Evolutionary conservation across 805 yeast genomes (phyloP).

Genomic region (Starmerella stigmatis): DNA sequence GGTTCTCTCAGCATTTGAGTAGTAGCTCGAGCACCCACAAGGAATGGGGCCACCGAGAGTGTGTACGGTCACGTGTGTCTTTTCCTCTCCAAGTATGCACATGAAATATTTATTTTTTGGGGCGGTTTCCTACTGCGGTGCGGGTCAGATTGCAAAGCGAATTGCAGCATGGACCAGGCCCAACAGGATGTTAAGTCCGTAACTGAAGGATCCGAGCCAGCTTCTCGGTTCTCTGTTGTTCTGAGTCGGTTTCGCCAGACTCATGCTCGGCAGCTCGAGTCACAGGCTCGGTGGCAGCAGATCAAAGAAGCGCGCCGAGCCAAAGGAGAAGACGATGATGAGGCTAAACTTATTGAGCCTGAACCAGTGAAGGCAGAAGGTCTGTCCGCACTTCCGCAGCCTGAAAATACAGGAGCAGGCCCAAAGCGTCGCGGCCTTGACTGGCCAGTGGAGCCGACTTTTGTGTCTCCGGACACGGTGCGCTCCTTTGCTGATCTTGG

Average conservation of each 20-base stretch:
- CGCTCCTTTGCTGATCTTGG: slow-evolving; percentile 42
- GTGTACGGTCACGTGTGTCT: too few species aligned
- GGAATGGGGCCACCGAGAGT: too few species aligned
- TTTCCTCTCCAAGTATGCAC: too few species aligned
- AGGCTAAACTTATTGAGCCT: slow-evolving; percentile 13
- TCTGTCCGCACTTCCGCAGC: slow-evolving; percentile 77
- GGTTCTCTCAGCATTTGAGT: too few species aligned
- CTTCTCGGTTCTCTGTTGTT: slow-evolving; percentile 12
- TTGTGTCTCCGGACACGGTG: slow-evolving; percentile 39
- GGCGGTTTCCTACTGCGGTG: too few species aligned
- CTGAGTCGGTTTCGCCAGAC: slow-evolving; percentile 19
- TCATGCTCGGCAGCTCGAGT: slow-evolving; percentile 8
- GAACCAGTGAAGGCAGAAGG: slow-evolving; percentile 23
- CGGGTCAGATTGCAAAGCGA: not conserved
- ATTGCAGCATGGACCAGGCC: not conserved
- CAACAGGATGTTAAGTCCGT: not conserved
- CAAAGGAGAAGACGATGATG: slow-evolving; percentile 1
- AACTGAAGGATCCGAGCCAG: not conserved
- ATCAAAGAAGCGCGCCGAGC: slow-evolving; percentile 2
- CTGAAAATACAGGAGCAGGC: slow-evolving; percentile 36
- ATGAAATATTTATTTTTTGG: too few species aligned
- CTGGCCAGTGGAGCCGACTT: slow-evolving; percentile 64
- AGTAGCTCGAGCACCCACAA: too few species aligned
- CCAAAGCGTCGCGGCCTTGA: slow-evolving; percentile 33
- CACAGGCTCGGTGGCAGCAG: slow-evolving; percentile 1